A percentile compares a stretch with the other conserved stretches of the same genome.
These are phyloP conservation scores for Scutellaria minor DNA, from an alignment of 257 asterid species.

Conservation along the genomic window DNA sequence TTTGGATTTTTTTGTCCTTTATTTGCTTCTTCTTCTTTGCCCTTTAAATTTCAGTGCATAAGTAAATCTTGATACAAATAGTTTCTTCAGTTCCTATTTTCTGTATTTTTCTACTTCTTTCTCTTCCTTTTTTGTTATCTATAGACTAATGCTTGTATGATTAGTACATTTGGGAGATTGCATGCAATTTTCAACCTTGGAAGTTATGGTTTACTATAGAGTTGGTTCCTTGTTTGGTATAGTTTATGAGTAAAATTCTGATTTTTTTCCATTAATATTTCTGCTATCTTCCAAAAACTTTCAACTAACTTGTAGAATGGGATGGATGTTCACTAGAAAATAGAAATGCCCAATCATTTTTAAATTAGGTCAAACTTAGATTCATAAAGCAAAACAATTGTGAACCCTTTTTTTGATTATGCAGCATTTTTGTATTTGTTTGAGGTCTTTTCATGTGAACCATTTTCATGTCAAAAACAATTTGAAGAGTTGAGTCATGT, in stretches of 20 bases:
- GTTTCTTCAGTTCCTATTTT: conserved; percentile 4
- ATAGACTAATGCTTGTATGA: conserved; percentile 16
- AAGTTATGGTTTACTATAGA: conserved; percentile 12
- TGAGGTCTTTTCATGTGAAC: not conserved
- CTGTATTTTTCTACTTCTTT: not conserved
- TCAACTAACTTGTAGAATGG: not conserved
- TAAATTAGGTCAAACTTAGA: too few relatives aligned
- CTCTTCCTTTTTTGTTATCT: not conserved
- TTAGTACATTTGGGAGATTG: conserved; percentile 30
- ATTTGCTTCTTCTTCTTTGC: not conserved
- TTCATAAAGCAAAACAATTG: not conserved
- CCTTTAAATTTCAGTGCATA: conserved; percentile 6
- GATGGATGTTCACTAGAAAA: too few relatives aligned
- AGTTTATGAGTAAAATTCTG: not conserved
- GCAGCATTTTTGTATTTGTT: not conserved
- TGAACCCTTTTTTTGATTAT: too few relatives aligned
- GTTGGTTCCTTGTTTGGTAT: conserved; percentile 2
- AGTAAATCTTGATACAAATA: conserved; percentile 24
- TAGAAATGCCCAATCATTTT: too few relatives aligned
- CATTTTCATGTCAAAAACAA: not conserved
- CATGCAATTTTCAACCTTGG: conserved; percentile 15
- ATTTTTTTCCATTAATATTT: not conserved
- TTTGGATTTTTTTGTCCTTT: conserved; percentile 4
- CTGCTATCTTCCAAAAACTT: not conserved
- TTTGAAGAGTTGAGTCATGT: not conserved